phyloP scores from a whole-genome alignment of 2,329 filamentous ascomycete species.

The Acrocalymma vagum region DNA sequence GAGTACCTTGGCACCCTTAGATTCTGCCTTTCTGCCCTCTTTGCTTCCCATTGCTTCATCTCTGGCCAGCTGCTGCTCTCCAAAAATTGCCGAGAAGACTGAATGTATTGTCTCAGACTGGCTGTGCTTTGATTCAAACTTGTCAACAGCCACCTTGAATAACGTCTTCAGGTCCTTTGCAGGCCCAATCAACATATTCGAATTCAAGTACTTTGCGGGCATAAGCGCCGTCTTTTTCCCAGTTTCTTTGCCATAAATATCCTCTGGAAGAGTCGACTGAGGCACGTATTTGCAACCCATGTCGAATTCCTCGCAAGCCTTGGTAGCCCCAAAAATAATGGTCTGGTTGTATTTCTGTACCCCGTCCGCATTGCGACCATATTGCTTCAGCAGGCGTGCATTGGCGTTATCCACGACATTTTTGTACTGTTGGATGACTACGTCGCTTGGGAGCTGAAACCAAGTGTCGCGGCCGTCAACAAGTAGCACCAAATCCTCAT shows the following conservation, averaged over 20 bases:
- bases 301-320: constrained; percentile 60
- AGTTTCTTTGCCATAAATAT: constrained; percentile 58
- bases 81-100: constrained; percentile 61
- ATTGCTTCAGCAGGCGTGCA: constrained; percentile 58
- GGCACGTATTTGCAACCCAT: constrained; percentile 63
- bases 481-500: constrained; percentile 70
- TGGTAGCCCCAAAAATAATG: constrained; percentile 65
- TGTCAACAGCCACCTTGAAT: constrained; percentile 53
- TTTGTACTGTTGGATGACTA: constrained; percentile 71
- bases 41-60: constrained; percentile 47
- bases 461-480: constrained; percentile 71
- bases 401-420: constrained; percentile 63
- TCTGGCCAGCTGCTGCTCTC: constrained; percentile 62
- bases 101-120: constrained; percentile 50
- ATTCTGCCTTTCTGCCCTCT: constrained; percentile 7
- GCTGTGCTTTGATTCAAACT: constrained; percentile 42
- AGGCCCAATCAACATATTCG: constrained; percentile 60
- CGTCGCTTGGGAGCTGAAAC: constrained; percentile 71
- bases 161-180: constrained; percentile 58
- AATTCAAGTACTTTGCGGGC: constrained; percentile 56
- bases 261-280: constrained; percentile 57
- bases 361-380: constrained; percentile 47
- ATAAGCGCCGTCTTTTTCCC: constrained; percentile 36
- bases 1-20: constrained; percentile 38
- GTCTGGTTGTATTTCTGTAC: constrained; percentile 55